Base-by-base conservation (phyloP, 2,329 filamentous ascomycete species). In the Ophiostoma triangulosporum region DNA sequence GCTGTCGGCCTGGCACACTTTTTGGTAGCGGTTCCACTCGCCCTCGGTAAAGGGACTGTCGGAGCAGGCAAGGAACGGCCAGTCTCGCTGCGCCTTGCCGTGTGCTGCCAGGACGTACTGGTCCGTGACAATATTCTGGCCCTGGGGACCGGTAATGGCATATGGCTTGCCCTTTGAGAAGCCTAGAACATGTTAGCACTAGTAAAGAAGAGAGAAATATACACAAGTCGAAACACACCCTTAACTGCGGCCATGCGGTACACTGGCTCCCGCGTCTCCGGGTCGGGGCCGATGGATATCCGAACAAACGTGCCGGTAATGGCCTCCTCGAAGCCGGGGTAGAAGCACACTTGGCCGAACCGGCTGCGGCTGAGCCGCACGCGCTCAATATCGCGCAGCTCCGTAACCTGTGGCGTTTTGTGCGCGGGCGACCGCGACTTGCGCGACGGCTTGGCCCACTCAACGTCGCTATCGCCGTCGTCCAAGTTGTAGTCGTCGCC, bases 181-280 rank as follows among this genome's bases (percentile, higher is more conserved):
- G 35, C 81, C 88, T 91, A 56, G 1, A 20, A n/a, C n/a, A n/a
- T n/a, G n/a, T n/a, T n/a, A n/a, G n/a, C n/a, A n/a, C n/a, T 20
- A 35, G 26, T 51, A 3, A 32, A 38, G 15, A n/a, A 43, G 17
- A 6, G 2, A 15, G 12, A 8, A 33, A 51, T 14, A 11, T 6
- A 29, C 4, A 31, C 3, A 14, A 46, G n/a, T n/a, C n/a, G 8
- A 40, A 15, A 24, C 49, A 14, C 73, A 88, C 88, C 82, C 70
- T 93, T 95, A 64, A 98, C 89, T 56, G 86, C 70, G 29, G 85
- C 86, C 78, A 98, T 85, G 56, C 91, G 85, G 67, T 98, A 98
- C 59, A 87, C 78, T 57, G 86, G 84, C 56, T 83, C 73, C 3
- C 84, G 83, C 4, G 79, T 86, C 22, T 82, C 76, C 11, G 78